Base-by-base conservation (phyloP, 1,139 yeast genomes). In the Diutina scorzettiae region DNA sequence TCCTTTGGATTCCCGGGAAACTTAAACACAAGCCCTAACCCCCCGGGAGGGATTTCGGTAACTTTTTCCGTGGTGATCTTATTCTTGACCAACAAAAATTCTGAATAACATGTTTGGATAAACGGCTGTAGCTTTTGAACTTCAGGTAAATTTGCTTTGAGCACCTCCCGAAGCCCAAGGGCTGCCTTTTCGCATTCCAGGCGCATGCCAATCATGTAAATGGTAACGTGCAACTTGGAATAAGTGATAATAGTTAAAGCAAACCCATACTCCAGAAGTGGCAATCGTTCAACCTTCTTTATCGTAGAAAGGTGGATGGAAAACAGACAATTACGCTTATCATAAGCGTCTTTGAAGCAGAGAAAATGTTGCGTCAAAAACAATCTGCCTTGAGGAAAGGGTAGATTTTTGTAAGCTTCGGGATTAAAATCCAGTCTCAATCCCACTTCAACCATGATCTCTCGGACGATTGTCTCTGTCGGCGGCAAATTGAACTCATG, bases 1-100 rank as follows among this genome's bases (percentile, higher is more conserved):
- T 80, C 81, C 47, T 73, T 72, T 2, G 94, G 75, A 55, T 85
- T 86, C 0, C 98, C 98, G 0, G 98, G 98, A 56, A 81, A 93
- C 51, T 83, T 82, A 61, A 76, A 87, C 21, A 63, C 63, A 53
- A 82, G 73, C 0, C 97, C 98, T 36, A 89, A 64, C 0, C 98
- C 98, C 20, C 93, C 93, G 2, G 71, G 64, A 0, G 96, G 96
- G 0, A 79, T 69, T n/a, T 58, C 53, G 3, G 70, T 69, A 31
- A 70, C 59, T 44, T 60, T 64, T 48, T 73, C 74, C 7, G 56
- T 48, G 37, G 74, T 58, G 2, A 66, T 57, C 43, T 71, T 66
- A 54, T 81, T 81, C 49, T 80, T 81, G 16, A 76, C 69, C 41
- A 84, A 63, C 39, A 87, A 65, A 55, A 84, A 89, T 55, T 91